Evolutionary conservation across 257 asterid genomes (phyloP), one percentile per base, ranked within the genome.

Genomic region (Asclepias syriaca): DNA sequence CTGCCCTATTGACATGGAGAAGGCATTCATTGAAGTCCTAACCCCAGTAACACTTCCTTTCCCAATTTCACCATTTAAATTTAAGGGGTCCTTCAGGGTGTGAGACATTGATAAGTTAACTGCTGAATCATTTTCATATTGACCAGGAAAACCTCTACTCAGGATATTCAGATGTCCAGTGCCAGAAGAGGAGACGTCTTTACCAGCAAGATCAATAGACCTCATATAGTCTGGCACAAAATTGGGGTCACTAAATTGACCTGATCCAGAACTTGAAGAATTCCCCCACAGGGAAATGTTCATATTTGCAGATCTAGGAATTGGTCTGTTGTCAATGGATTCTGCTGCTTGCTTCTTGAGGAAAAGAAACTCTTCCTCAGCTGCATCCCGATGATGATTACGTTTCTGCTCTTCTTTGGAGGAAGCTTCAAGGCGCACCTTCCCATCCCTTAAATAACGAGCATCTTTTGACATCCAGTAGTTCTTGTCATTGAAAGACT

Each of bases 311-410:
- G 75, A 68, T 68, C 61, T 85, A 24, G 82, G 72, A 68, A 78
- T 64, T 49, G 80, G 78, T 69, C 67, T 43, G 56, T 40, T 77
- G 63, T 79, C 69, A 48, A 73, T 77, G 68, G 82, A 76, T 37
- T 86, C 89, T 73, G 80, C 66, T n/a, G 85, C 90, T 79, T 87
- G 96, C 77, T 85, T 91, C 85, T 91, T 91, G 82, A 75, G 80
- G 68, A 74, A 45, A 57, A 81, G 75, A 14, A 79, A 58, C 68
- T 84, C 88, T 66, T 70, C 77, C 74, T 78, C 87, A 19, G 86
- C 75, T 68, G 76, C 55, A 86, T 84, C 88, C 71, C 87, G 81
- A 34, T 69, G 89, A 78, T 77, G 86, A 74, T 76, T 70, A 67
- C 92, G 87, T 58, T 91, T 91, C 61, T 86, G 85, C 64, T 83